Percentiles rank a stretch among this genome's conserved stretches.
phyloP scores from a whole-genome alignment of 2,329 filamentous ascomycete genomes.

The Lachnellula cervina region DNA sequence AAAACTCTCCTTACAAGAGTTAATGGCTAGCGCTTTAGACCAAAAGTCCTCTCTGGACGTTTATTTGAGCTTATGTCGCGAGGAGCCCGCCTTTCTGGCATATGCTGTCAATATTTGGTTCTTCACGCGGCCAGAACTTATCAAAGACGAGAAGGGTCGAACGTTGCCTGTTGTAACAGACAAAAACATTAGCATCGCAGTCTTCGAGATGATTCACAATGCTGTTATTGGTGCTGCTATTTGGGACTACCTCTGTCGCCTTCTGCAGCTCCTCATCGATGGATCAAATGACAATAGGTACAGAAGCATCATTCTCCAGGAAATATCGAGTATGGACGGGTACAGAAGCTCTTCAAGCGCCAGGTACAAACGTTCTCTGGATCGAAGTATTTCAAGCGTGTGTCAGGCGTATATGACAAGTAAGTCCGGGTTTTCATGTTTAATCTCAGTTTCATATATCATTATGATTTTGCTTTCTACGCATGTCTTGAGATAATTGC shows the following conservation, averaged over 20 bases:
- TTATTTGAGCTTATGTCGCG: conserved; percentile 29
- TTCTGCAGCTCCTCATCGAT: conserved; percentile 31
- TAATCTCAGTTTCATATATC: no score
- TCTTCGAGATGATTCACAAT: conserved; percentile 38
- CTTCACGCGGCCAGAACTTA: conserved; percentile 28
- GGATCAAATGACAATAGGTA: conserved; percentile 28
- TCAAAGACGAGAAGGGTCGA: conserved; percentile 42
- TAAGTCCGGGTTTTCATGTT: no score
- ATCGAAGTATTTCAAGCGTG: conserved; percentile 39
- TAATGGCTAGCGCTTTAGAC: conserved; percentile 31
- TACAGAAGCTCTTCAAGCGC: conserved; percentile 38
- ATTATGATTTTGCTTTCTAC: no score
- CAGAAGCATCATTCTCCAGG: conserved; percentile 38
- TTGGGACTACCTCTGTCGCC: conserved; percentile 10
- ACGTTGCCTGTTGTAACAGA: conserved; percentile 36
- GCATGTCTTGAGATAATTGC: no score
- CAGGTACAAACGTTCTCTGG: conserved; percentile 35
- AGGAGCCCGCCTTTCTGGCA: conserved; percentile 2
- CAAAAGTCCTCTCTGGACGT: conserved; percentile 34
- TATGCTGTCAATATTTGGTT: conserved; percentile 5
- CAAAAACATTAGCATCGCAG: conserved; percentile 37
- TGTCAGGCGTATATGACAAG: conserved; percentile 34
- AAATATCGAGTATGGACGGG: conserved; percentile 41
- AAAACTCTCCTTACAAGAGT: conserved; percentile 32
- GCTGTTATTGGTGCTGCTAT: conserved; percentile 2